phyloP scores from a whole-genome alignment of 1,284 basidiomycete species.

The Ceratorhiza oryzae-sativae region DNA sequence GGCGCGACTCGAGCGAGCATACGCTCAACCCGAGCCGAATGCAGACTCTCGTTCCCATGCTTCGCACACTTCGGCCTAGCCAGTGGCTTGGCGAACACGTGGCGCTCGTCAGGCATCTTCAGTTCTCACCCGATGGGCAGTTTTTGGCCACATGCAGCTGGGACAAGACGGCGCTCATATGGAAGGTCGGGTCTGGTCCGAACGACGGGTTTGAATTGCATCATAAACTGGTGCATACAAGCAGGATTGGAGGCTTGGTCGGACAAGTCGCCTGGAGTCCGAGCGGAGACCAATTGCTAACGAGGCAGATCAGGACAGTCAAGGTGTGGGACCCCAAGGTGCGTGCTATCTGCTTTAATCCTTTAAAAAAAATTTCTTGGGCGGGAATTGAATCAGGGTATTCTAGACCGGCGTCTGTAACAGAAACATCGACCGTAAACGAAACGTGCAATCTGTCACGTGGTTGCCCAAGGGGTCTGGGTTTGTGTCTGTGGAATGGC shows the following conservation, averaged over 20 bases:
- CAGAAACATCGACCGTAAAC: constrained; percentile 70
- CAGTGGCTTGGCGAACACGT: constrained; percentile 12
- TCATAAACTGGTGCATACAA: constrained; percentile 15
- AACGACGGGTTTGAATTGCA: not conserved
- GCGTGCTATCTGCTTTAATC: not conserved
- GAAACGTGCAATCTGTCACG: constrained; percentile 68
- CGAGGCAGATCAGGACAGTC: constrained; percentile 16
- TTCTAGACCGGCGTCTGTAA: constrained; percentile 72
- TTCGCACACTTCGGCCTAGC: constrained; percentile 12
- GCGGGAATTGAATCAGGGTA: too few species aligned
- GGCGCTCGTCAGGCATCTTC: constrained; percentile 28
- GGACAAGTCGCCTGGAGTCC: constrained; percentile 36
- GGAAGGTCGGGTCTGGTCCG: constrained; percentile 7
- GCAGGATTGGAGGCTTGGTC: constrained; percentile 18
- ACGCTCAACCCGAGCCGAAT: not conserved
- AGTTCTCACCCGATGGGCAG: constrained; percentile 37
- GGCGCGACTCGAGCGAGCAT: constrained; percentile 23
- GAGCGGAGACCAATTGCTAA: constrained; percentile 16
- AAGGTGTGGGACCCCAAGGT: constrained; percentile 34
- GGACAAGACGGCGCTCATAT: constrained; percentile 31
- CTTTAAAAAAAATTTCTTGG: not conserved
- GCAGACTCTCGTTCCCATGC: constrained; percentile 10
- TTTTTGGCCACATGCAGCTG: constrained; percentile 24
- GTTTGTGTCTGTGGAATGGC: constrained; percentile 41
- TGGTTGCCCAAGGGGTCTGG: constrained; percentile 76